Percentiles rank a stretch among this genome's conserved stretches.
phyloP scores from a whole-genome alignment of 495 filamentous ascomycete species.

The Mytilinidion resinicola region DNA sequence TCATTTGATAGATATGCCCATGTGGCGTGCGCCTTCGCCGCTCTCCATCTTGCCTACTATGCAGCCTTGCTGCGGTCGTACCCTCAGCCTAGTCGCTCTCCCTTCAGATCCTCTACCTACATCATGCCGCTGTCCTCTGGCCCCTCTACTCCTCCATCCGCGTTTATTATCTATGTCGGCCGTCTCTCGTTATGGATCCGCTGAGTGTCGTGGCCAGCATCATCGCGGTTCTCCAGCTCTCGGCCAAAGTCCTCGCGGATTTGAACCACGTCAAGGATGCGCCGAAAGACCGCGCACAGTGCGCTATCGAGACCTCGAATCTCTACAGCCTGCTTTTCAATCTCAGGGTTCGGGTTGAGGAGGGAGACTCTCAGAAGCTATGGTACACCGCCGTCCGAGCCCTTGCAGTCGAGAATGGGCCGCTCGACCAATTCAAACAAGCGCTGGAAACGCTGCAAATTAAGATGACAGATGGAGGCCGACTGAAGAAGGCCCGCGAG shows the following conservation, averaged over 20 bases:
- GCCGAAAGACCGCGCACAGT: slow-evolving; percentile 25
- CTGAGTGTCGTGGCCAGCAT: slow-evolving; percentile 31
- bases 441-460: slow-evolving; percentile 24
- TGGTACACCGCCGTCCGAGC: slow-evolving; percentile 23
- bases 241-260: slow-evolving; percentile 25
- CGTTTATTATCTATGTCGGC: not conserved
- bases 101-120: slow-evolving; percentile 7
- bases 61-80: not conserved
- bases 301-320: slow-evolving; percentile 24
- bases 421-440: slow-evolving; percentile 26
- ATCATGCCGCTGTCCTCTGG: slow-evolving; percentile 4
- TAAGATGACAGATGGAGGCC: slow-evolving; percentile 16
- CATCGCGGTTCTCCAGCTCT: slow-evolving; percentile 27
- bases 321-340: slow-evolving; percentile 25
- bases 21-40: too few relatives aligned
- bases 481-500: slow-evolving; percentile 18
- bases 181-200: slow-evolving; percentile 29
- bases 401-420: slow-evolving; percentile 25
- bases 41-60: too few relatives aligned
- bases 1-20: too few relatives aligned
- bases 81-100: slow-evolving; percentile 4
- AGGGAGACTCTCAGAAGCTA: slow-evolving; percentile 11
- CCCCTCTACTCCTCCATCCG: not conserved
- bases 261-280: slow-evolving; percentile 32
- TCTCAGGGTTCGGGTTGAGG: slow-evolving; percentile 25